Base-by-base conservation (phyloP, 2,329 filamentous ascomycete genomes). In the Colletotrichum cuscutae region DNA sequence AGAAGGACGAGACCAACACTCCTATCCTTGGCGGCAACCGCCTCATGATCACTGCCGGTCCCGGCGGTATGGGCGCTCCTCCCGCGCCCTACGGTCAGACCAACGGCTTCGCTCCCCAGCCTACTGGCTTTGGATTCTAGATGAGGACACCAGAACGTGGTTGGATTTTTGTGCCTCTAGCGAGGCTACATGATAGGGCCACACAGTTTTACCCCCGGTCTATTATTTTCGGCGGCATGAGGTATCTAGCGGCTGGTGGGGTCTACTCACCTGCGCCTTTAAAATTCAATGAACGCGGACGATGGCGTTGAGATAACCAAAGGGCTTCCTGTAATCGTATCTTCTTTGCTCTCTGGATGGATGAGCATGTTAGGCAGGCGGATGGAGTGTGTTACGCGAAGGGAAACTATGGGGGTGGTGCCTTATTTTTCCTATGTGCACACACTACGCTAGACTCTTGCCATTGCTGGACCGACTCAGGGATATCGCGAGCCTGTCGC, bases 21-120 rank as follows among this genome's bases (percentile, higher is more conserved):
- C 97, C 97, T 5, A 98, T 99, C 78, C 90, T 99, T 30, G 95
- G 96, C 66, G 93, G 91, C 75, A 93, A 92, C 76, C 92, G 97
- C 65, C 89, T 99, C 65, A 97, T 99, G 95, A 93, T 99, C 77
- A 99, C 97, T 49, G 95, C 97, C 79, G 97, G 95, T 11, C 94
- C 96, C 28, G 86, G 87, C 80, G 82, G 86, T 76, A 79, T 78
- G 69, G 82, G 79, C 57, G 83, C 84, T 79, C 90, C 91, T 68
- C 92, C 93, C 11, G 89, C 90, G 63, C 91, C 93, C 4, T 97
- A 92, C 78, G 89, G 89, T 61, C 94, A 97, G 80, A 88, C 94
- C 26, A 98, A 98, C 80, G 96, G 96, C 70, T 94, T 98, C 79
- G 92, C 93, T 72, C 93, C 95, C 71, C 95, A 98, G 86, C 89